Percentiles rank a stretch among this genome's conserved stretches.
These are phyloP conservation scores for Helicostylum pulchrum DNA, from an alignment of 192 early-diverging fungal genomes.

Conservation along the genomic window DNA sequence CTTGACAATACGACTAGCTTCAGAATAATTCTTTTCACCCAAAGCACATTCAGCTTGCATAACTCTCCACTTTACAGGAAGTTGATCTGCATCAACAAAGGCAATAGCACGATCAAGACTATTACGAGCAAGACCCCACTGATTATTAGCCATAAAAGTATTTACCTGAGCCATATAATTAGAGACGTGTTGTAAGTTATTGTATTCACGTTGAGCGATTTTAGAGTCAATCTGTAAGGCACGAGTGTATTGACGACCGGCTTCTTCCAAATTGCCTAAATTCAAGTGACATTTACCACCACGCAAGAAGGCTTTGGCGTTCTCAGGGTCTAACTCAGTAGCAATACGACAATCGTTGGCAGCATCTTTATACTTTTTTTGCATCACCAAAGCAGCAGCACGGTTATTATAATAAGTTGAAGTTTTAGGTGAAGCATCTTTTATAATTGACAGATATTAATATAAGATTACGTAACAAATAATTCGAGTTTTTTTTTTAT, in stretches of 20 bases:
- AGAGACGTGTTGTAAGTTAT: slow-evolving; percentile 40
- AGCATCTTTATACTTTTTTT: slow-evolving; percentile 56
- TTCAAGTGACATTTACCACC: slow-evolving; percentile 70
- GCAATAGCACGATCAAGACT: slow-evolving; percentile 44
- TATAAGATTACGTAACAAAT: too few relatives aligned
- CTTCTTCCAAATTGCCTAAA: slow-evolving; percentile 66
- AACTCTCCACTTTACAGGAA: slow-evolving; percentile 62
- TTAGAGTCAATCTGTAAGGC: slow-evolving; percentile 41
- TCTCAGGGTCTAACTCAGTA: slow-evolving; percentile 54
- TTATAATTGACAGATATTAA: not conserved
- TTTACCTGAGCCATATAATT: slow-evolving; percentile 45
- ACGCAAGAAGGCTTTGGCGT: slow-evolving; percentile 64
- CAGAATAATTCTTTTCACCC: slow-evolving; percentile 56
- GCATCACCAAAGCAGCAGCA: slow-evolving; percentile 75
- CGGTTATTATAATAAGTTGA: slow-evolving; percentile 74
- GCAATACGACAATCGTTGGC: slow-evolving; percentile 61
- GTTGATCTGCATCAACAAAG: slow-evolving; percentile 30
- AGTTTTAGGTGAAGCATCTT: slow-evolving; percentile 55
- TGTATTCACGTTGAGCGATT: slow-evolving; percentile 35
- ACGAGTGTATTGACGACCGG: slow-evolving; percentile 43
- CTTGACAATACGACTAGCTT: slow-evolving; percentile 59
- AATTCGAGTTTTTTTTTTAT: not conserved
- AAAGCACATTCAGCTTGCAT: slow-evolving; percentile 64
- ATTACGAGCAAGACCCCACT: slow-evolving; percentile 44
- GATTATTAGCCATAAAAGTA: slow-evolving; percentile 43